Conservation (phyloP, 306 rosid species). For the barrel medic (Medicago truncatula) region MtrunA17r5.0-ANR NC_053042.1:37126501-37127000, state of each 20-base stretch:
- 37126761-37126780: conserved; percentile 38
- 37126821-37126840: conserved; percentile 70
- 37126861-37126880: conserved; percentile 54
- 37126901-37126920: conserved; percentile 66
- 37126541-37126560: conserved; percentile 76
- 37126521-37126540: conserved; percentile 86
- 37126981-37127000: background rate
- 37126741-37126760: conserved; percentile 35
- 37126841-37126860: conserved; percentile 82
- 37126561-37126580: conserved; percentile 68
- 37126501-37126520: conserved; percentile 88
- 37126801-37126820: conserved; percentile 55
- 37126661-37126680: conserved; percentile 89
- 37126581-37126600: conserved; percentile 74
- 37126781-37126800: conserved; percentile 56
- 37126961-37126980: conserved; percentile 40
- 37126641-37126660: conserved; percentile 71
- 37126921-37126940: conserved; percentile 71
- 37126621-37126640: conserved; percentile 78
- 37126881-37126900: conserved; percentile 44
- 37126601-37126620: conserved; percentile 90
- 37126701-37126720: conserved; percentile 36
- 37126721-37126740: conserved; percentile 32
- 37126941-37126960: background rate
- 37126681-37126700: conserved; percentile 62